These are phyloP conservation scores for Sabuloglossum arenarium DNA, from an alignment of 495 filamentous ascomycete genomes.

Conservation along the genomic window DNA sequence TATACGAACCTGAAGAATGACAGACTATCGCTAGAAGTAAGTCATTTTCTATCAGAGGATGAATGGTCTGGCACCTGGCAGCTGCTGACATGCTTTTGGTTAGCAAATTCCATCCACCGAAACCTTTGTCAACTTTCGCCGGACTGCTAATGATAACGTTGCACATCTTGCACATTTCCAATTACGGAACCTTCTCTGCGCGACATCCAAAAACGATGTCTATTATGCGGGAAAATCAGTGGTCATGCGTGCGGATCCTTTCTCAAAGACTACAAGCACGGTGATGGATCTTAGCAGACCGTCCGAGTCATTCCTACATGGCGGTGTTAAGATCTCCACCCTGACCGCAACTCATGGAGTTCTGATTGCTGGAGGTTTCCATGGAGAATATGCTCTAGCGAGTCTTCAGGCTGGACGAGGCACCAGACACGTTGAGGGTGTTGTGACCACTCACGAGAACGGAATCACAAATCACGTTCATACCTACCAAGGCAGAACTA, in stretches of 20 bases:
- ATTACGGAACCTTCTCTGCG: slow-evolving; percentile 62
- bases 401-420: slow-evolving; percentile 27
- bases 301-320: slow-evolving; percentile 1
- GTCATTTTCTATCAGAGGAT: background rate
- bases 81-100: background rate
- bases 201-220: slow-evolving; percentile 48
- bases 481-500: slow-evolving; percentile 37
- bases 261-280: slow-evolving; percentile 19
- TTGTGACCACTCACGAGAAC: slow-evolving; percentile 42
- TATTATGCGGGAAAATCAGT: slow-evolving; percentile 46
- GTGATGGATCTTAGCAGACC: slow-evolving; percentile 43
- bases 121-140: slow-evolving; percentile 13
- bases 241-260: slow-evolving; percentile 9
- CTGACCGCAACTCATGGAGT: slow-evolving; percentile 44
- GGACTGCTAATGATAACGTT: slow-evolving; percentile 33
- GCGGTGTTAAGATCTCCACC: slow-evolving; percentile 40
- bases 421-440: slow-evolving; percentile 31
- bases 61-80: background rate
- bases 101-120: background rate
- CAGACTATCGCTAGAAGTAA: background rate
- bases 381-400: slow-evolving; percentile 57
- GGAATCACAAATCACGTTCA: slow-evolving; percentile 82
- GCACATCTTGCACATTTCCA: slow-evolving; percentile 68
- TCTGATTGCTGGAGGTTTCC: slow-evolving; percentile 60
- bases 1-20: slow-evolving; percentile 27